phyloP scores from a whole-genome alignment of 805 yeast genomes.

The Candida mattraensis region DNA sequence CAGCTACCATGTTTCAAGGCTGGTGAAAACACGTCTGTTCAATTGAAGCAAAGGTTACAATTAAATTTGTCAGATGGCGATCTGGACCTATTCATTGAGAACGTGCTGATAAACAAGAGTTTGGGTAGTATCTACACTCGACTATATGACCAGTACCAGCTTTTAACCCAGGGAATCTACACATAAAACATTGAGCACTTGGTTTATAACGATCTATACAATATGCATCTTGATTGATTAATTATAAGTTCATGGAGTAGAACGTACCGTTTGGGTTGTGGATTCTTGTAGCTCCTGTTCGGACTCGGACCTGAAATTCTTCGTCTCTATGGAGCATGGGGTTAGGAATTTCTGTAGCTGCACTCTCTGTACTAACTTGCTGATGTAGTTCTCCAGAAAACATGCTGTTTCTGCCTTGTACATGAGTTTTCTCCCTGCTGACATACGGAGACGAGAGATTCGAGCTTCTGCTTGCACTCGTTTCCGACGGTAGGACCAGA shows the following conservation, averaged over 20 bases:
- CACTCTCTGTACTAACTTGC: slow-evolving; percentile 26
- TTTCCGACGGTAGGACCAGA: slow-evolving; percentile 25
- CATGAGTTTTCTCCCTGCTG: slow-evolving; percentile 8
- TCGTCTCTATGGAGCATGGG: slow-evolving; percentile 29
- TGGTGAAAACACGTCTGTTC: slow-evolving; percentile 79
- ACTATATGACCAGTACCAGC: slow-evolving; percentile 91
- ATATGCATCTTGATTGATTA: too few species aligned
- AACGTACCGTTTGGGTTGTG: slow-evolving; percentile 41
- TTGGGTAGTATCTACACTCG: slow-evolving; percentile 87
- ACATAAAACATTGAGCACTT: too few species aligned
- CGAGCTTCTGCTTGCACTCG: slow-evolving; percentile 14
- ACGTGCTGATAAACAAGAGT: slow-evolving; percentile 72
- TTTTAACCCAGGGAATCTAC: slow-evolving; percentile 93
- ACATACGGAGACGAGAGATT: slow-evolving; percentile 10
- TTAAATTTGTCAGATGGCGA: slow-evolving; percentile 71
- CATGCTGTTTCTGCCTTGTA: slow-evolving; percentile 10
- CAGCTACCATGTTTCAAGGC: slow-evolving; percentile 87
- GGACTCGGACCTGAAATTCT: slow-evolving; percentile 42
- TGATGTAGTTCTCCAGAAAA: slow-evolving; percentile 24
- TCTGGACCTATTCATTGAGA: slow-evolving; percentile 76
- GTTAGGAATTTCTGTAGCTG: neutral
- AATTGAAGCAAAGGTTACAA: slow-evolving; percentile 79
- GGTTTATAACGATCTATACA: too few species aligned
- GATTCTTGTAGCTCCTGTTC: slow-evolving; percentile 40
- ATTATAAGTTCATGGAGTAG: slow-evolving; percentile 26